A percentile compares a stretch with the other conserved stretches of the same genome.
phyloP scores from a whole-genome alignment of 23 red algal genomes.

The Gracilaria gracilis region DNA sequence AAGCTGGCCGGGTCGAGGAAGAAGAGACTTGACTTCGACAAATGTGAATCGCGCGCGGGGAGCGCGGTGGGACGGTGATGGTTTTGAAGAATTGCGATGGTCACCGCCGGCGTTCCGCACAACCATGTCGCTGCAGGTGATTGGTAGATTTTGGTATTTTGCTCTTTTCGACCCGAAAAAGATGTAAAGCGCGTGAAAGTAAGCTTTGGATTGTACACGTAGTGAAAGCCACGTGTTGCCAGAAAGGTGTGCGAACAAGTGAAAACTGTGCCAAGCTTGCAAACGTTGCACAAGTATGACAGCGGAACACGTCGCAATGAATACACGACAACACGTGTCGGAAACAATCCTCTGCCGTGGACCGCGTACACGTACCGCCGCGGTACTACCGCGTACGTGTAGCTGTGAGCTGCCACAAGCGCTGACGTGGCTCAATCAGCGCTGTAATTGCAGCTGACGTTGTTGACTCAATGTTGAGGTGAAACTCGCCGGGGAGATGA shows the following conservation, averaged over 20 bases:
- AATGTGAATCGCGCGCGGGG: no score
- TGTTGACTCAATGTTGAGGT: no score
- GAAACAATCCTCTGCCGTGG: no score
- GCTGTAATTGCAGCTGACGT: not conserved
- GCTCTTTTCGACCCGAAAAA: conserved; percentile 4
- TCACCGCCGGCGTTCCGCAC: conserved; percentile 28
- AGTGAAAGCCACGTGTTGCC: not conserved
- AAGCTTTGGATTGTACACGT: no score
- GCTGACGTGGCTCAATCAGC: not conserved
- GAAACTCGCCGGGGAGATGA: no score
- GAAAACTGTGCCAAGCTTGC: not conserved
- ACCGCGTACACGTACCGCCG: no score
- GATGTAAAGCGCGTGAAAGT: not conserved
- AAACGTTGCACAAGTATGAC: not conserved
- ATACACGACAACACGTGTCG: no score
- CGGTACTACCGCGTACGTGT: no score
- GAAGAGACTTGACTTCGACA: no score
- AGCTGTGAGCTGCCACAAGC: not conserved
- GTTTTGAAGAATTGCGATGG: not conserved
- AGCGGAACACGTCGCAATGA: no score
- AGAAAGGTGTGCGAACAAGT: not conserved
- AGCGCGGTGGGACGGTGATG: not conserved
- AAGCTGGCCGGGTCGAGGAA: not conserved
- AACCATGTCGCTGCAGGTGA: not conserved
- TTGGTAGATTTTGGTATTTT: conserved; percentile 7